Conservation (phyloP, 2,329 filamentous ascomycete genomes). For the Dothideomycetes sp. region DNA sequence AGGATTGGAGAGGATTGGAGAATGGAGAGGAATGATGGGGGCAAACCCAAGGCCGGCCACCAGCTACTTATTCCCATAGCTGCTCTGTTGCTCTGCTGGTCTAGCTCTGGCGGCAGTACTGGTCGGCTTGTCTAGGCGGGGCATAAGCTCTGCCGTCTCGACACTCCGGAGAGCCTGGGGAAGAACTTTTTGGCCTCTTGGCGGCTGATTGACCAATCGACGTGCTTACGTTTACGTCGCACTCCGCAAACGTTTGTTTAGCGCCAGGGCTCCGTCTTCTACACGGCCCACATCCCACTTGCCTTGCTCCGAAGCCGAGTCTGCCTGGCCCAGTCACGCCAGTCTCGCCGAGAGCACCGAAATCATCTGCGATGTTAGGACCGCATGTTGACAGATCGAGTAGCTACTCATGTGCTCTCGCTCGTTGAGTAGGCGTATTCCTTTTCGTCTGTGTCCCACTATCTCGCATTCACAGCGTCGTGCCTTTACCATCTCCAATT, state of each 20-base stretch:
- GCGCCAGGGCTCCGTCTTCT: background rate
- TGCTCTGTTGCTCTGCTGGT: too few species aligned
- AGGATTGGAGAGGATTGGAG: too few species aligned
- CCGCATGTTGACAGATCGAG: background rate
- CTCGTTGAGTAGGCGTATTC: background rate
- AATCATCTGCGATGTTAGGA: background rate
- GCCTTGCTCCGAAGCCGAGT: background rate
- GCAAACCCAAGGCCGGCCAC: too few species aligned
- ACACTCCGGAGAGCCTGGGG: background rate
- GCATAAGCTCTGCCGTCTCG: too few species aligned
- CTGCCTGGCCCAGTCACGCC: background rate
- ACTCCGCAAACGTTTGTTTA: background rate
- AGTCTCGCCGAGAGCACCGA: background rate
- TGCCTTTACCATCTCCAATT: background rate
- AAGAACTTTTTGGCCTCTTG: background rate
- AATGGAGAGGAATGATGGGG: too few species aligned
- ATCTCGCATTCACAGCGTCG: background rate
- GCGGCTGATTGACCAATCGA: too few species aligned
- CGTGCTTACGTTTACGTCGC: background rate
- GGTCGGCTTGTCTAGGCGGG: too few species aligned
- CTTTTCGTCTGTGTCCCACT: background rate
- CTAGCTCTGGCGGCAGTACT: too few species aligned
- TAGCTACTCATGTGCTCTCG: background rate
- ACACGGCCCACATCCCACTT: background rate
- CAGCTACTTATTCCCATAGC: too few species aligned